Percentiles rank a stretch among this genome's conserved stretches.
These are phyloP conservation scores for Albifimbria verrucaria DNA, from an alignment of 2,329 filamentous ascomycete genomes.

Conservation along the genomic window DNA sequence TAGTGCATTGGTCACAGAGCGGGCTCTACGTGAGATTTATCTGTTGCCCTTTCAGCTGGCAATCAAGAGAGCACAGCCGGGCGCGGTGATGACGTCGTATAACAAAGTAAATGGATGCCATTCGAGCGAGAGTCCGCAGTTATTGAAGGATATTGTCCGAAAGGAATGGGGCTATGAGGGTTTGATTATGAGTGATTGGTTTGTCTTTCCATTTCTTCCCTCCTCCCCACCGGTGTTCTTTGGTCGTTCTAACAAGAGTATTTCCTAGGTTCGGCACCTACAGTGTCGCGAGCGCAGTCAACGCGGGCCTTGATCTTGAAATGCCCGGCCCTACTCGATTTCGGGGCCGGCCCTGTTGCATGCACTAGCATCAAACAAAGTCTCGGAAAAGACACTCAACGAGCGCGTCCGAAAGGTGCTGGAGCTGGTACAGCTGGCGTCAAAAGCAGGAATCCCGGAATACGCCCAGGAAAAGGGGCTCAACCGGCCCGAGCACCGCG, in stretches of 20 bases:
- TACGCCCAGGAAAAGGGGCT: conserved; percentile 11
- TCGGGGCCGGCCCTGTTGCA: conserved; percentile 19
- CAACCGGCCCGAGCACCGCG: conserved; percentile 18
- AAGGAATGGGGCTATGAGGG: conserved; percentile 42
- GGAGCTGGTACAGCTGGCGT: conserved; percentile 23
- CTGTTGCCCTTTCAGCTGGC: conserved; percentile 40
- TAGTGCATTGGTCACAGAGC: conserved; percentile 10
- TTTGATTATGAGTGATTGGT: conserved; percentile 44
- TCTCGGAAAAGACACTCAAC: conserved; percentile 21
- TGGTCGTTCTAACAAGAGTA: no score
- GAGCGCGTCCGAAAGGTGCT: conserved; percentile 27
- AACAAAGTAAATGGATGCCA: conserved; percentile 41
- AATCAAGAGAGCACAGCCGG: conserved; percentile 32
- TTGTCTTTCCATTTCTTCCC: conserved; percentile 24
- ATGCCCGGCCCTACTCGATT: conserved; percentile 32
- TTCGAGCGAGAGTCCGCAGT: conserved; percentile 32
- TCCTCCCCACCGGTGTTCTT: no score
- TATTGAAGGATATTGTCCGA: conserved; percentile 35
- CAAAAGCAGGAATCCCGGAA: conserved; percentile 9
- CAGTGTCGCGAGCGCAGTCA: conserved; percentile 7
- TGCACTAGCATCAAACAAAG: conserved; percentile 22
- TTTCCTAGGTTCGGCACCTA: not conserved
- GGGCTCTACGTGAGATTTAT: conserved; percentile 28
- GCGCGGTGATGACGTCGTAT: conserved; percentile 40
- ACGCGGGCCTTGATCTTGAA: conserved; percentile 23